These are phyloP conservation scores for Ophiocordyceps camponoti-leonardi DNA, from an alignment of 2,329 filamentous ascomycete genomes.

Conservation along the genomic window DNA sequence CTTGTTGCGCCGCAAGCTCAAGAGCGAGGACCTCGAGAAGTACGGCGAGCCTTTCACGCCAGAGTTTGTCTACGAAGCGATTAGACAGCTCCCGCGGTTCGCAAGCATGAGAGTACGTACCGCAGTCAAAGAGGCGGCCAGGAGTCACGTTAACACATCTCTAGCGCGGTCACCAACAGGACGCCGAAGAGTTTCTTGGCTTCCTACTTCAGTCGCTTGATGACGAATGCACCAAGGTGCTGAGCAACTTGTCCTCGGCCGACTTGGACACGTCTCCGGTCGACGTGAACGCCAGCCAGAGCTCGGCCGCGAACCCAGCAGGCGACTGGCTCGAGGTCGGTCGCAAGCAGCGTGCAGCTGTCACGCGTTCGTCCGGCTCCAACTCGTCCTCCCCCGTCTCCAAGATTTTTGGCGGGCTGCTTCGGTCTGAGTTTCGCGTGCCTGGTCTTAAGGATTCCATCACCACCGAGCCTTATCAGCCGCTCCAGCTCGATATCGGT, in stretches of 20 bases:
- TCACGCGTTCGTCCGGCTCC: conserved; percentile 73
- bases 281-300: conserved; percentile 11
- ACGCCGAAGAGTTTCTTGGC: conserved; percentile 91
- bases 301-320: conserved; percentile 12
- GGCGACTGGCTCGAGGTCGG: conserved; percentile 82
- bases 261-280: conserved; percentile 17
- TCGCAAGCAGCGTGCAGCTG: conserved; percentile 70
- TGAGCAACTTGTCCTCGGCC: conserved; percentile 28
- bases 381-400: conserved; percentile 67
- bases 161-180: conserved; percentile 86
- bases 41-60: conserved; percentile 86
- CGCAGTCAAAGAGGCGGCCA: background rate
- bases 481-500: conserved; percentile 86
- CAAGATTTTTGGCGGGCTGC: conserved; percentile 83
- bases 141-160: background rate
- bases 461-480: conserved; percentile 84
- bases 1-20: conserved; percentile 55
- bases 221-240: conserved; percentile 72
- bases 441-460: conserved; percentile 80
- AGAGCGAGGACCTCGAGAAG: conserved; percentile 69
- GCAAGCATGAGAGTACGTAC: conserved; percentile 71
- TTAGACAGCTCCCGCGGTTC: conserved; percentile 73
- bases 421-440: conserved; percentile 77
- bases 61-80: conserved; percentile 89
- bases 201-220: conserved; percentile 86